Evolutionary conservation across 2,329 filamentous ascomycete species (phyloP), one percentile per base, ranked within the genome.

Genomic region (Didymellaceae sp.): DNA sequence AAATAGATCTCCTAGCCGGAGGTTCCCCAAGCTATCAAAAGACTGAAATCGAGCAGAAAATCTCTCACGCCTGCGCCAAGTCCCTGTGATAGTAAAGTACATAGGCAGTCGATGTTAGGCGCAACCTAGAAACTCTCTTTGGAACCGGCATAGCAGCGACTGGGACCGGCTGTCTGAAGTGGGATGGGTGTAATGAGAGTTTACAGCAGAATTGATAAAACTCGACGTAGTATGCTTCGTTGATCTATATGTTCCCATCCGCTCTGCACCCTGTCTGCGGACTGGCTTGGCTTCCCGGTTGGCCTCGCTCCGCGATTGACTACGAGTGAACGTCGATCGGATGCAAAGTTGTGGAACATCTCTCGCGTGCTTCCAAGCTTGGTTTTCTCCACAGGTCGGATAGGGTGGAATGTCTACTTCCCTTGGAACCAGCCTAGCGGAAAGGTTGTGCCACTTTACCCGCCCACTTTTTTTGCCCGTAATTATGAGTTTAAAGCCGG

Each of bases 1-100:
- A 80, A 84, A 68, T 80, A 86, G 21, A 82, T 80, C 11, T 37
- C 33, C 47, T 46, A 42, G 14, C 44, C 49, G 28, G 32, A 33
- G 16, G 7, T 31, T 42, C 45, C 48, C n/a, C 14, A 37, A 17
- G 45, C 45, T 20, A 43, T 51, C 30, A 30, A 35, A 26, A 62
- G 45, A 7, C 58, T 57, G 28, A 62, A 62, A 39, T 62, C 59
- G 6, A 49, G 30, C 5, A 54, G 32, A 22, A 62, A 59, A n/a
- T n/a, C n/a, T 54, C 20, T 21, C 48, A 32, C 8, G 59, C 59
- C n/a, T 33, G 37, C 10, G 37, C 42, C 26, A 57, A 26, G 10
- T 62, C 40, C 7, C 34, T 30, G 44, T 62, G 59, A n/a, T 48
- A 44, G 33, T 62, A 62, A 26, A 49, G 42, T 14, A 62, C 55